These are phyloP conservation scores for Thermothelomyces thermophilus DNA, from an alignment of 2,329 filamentous ascomycete species.

Conservation along the genomic window DNA sequence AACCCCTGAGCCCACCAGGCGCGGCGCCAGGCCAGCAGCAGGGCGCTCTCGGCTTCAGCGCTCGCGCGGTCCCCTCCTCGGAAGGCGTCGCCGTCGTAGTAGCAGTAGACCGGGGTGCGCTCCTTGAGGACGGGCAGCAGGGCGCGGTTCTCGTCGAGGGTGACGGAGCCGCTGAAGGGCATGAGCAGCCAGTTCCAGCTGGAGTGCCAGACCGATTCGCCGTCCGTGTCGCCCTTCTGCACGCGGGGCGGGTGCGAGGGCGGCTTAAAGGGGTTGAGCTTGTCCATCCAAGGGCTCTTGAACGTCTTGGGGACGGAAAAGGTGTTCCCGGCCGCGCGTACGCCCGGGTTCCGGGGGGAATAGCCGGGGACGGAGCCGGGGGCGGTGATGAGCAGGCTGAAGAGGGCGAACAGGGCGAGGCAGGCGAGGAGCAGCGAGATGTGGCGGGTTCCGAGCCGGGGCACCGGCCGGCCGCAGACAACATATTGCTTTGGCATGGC, in stretches of 20 bases:
- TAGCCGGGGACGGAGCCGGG: constrained; percentile 20
- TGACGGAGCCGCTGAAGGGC: constrained; percentile 77
- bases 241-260: constrained; percentile 65
- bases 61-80: constrained; percentile 54
- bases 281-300: constrained; percentile 42
- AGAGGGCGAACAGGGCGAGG: constrained; percentile 47
- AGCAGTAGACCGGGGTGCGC: constrained; percentile 79
- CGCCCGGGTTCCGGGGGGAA: constrained; percentile 43
- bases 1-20: constrained; percentile 97
- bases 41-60: constrained; percentile 65
- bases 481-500: constrained; percentile 42
- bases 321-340: constrained; percentile 46
- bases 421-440: constrained; percentile 45
- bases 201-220: constrained; percentile 75
- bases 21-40: constrained; percentile 81
- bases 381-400: constrained; percentile 39
- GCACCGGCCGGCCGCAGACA: constrained; percentile 43
- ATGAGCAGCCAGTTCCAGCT: constrained; percentile 82
- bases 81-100: constrained; percentile 59
- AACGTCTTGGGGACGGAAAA: constrained; percentile 42
- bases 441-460: constrained; percentile 46
- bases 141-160: constrained; percentile 73
- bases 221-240: constrained; percentile 71
- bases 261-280: constrained; percentile 60
- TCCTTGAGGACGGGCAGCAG: constrained; percentile 70